Conservation (phyloP, 2,329 filamentous ascomycete genomes). For the Claviceps pusilla region DNA sequence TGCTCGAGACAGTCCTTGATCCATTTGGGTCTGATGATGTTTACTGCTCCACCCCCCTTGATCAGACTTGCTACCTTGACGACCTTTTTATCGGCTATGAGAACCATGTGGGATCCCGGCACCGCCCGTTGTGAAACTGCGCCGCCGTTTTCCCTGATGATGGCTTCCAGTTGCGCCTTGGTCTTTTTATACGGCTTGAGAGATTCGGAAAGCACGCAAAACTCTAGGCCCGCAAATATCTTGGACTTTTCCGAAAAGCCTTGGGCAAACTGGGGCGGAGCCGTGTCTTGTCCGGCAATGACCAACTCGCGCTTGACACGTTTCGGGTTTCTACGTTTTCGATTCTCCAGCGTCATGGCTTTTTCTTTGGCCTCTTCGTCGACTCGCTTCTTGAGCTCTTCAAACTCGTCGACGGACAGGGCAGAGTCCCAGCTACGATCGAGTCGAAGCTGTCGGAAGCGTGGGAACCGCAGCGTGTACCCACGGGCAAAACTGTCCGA, state of each 20-base stretch:
- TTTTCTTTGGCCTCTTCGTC: conserved; percentile 61
- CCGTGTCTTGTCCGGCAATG: conserved; percentile 53
- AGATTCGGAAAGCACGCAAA: conserved; percentile 72
- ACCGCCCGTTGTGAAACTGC: conserved; percentile 59
- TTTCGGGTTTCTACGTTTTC: conserved; percentile 37
- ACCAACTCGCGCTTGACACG: conserved; percentile 53
- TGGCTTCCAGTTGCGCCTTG: conserved; percentile 63
- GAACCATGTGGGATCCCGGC: conserved; percentile 45
- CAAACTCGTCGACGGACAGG: conserved; percentile 63
- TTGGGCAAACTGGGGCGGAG: conserved; percentile 10
- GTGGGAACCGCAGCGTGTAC: conserved; percentile 75
- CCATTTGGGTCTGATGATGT: conserved; percentile 71
- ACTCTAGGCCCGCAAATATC: conserved; percentile 61
- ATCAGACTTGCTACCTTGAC: conserved; percentile 75
- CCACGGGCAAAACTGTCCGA: conserved; percentile 67
- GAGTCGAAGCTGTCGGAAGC: conserved; percentile 66
- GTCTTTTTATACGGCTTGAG: conserved; percentile 53
- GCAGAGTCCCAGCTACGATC: conserved; percentile 76
- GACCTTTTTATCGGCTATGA: conserved; percentile 64
- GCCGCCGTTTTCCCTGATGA: conserved; percentile 76
- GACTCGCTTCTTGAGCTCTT: conserved; percentile 50
- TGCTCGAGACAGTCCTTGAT: conserved; percentile 63
- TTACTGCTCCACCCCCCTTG: conserved; percentile 47
- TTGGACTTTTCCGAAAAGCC: conserved; percentile 32
- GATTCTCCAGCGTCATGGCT: conserved; percentile 62